Percentiles rank a stretch among this genome's conserved stretches.
Conservation (phyloP, 306 rosid genomes). For the Gastrolobium villosum region DNA sequence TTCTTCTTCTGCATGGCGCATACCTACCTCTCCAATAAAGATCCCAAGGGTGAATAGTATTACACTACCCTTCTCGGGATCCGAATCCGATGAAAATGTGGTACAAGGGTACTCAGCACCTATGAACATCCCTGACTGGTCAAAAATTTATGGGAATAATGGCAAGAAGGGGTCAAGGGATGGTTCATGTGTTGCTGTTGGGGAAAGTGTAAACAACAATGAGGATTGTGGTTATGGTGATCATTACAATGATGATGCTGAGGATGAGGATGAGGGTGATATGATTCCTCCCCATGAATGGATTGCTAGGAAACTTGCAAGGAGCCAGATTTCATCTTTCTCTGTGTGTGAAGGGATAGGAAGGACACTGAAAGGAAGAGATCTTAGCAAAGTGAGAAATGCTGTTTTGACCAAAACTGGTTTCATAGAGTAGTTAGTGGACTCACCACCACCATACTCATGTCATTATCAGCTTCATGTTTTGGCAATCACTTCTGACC, state of each 20-base stretch:
- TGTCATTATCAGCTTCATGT: constrained; percentile 30
- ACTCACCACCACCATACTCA: constrained; percentile 16
- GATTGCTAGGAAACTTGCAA: constrained; percentile 87
- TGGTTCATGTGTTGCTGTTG: constrained; percentile 1
- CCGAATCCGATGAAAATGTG: constrained; percentile 36
- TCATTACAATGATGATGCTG: constrained; percentile 38
- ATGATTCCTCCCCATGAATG: constrained; percentile 93
- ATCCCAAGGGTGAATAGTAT: constrained; percentile 53
- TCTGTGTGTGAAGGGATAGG: constrained; percentile 86
- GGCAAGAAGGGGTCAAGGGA: constrained; percentile 40
- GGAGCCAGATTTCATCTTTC: constrained; percentile 81
- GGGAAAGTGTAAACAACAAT: constrained; percentile 11
- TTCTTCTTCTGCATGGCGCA: constrained; percentile 68
- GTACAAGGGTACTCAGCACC: constrained; percentile 72
- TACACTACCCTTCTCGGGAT: constrained; percentile 39
- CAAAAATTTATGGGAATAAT: constrained; percentile 74
- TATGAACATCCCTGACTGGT: constrained; percentile 82
- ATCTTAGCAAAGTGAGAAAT: constrained; percentile 83
- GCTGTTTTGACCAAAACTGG: constrained; percentile 83
- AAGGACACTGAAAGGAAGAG: constrained; percentile 88
- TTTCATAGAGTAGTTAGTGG: constrained; percentile 63
- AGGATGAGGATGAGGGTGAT: constrained; percentile 53
- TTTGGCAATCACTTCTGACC: constrained; percentile 25
- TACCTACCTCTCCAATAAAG: constrained; percentile 59
- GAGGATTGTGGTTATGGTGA: constrained; percentile 15